Evolutionary conservation across 2,329 filamentous ascomycete genomes (phyloP).

Genomic region (Aureobasidium leucospermi): DNA sequence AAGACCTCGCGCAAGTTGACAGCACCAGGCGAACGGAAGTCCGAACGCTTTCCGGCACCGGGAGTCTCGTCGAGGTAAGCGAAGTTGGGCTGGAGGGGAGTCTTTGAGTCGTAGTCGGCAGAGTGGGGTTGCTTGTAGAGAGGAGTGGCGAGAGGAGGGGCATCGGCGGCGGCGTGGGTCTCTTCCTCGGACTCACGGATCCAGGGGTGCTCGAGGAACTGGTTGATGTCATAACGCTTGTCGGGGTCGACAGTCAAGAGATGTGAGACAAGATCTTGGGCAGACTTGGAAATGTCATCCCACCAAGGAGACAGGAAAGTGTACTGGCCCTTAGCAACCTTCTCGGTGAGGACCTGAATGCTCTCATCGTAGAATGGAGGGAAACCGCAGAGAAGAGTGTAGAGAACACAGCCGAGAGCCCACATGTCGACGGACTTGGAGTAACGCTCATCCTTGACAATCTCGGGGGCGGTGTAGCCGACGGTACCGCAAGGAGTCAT

Average conservation of each 20-base stretch:
- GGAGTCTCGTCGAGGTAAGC: constrained; percentile 52
- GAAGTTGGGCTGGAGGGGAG: constrained; percentile 43
- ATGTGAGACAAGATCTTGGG: constrained; percentile 89
- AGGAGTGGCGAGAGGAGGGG: constrained; percentile 64
- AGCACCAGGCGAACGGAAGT: constrained; percentile 91
- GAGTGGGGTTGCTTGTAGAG: constrained; percentile 49
- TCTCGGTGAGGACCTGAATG: constrained; percentile 93
- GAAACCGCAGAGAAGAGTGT: constrained; percentile 94
- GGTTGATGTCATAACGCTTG: constrained; percentile 84
- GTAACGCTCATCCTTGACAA: constrained; percentile 97
- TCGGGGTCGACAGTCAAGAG: constrained; percentile 90
- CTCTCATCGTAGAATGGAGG: constrained; percentile 98
- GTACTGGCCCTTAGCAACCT: constrained; percentile 93
- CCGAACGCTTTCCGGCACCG: constrained; percentile 56
- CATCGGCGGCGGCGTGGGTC: constrained; percentile 60
- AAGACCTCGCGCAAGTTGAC: constrained; percentile 96
- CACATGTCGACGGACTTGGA: constrained; percentile 99
- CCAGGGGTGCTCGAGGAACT: constrained; percentile 95
- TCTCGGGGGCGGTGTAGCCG: constrained; percentile 95
- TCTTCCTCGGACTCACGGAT: constrained; percentile 64
- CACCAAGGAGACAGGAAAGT: constrained; percentile 98
- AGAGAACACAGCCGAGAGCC: constrained; percentile 93
- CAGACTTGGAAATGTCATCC: constrained; percentile 94
- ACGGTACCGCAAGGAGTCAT: constrained; percentile 99
- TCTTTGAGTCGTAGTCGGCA: constrained; percentile 23